phyloP scores from a whole-genome alignment of 176 grass and related monocot species.

The Aegilops longissima region DNA sequence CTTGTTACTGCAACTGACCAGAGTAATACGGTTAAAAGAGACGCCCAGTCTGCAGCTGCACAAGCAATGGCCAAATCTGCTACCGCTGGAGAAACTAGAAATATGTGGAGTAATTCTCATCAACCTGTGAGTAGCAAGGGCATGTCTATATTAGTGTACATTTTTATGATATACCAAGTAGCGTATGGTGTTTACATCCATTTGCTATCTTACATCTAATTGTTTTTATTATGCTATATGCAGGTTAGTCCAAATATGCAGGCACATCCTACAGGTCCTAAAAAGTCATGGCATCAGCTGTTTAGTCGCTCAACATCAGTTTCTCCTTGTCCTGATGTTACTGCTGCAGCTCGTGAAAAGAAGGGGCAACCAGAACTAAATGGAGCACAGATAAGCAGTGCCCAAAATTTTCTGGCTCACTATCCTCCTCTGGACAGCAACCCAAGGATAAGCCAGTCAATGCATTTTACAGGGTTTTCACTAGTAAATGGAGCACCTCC shows the following conservation, averaged over 20 bases:
- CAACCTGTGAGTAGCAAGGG: slow-evolving; percentile 64
- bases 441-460: slow-evolving; percentile 30
- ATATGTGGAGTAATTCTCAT: slow-evolving; percentile 41
- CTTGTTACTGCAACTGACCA: slow-evolving; percentile 43
- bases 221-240: slow-evolving; percentile 36
- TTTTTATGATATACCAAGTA: slow-evolving; percentile 8
- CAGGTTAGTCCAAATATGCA: slow-evolving; percentile 74
- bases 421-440: slow-evolving; percentile 55
- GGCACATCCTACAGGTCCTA: slow-evolving; percentile 43
- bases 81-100: slow-evolving; percentile 59
- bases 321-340: slow-evolving; percentile 59
- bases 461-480: slow-evolving; percentile 50
- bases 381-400: slow-evolving; percentile 42
- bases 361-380: slow-evolving; percentile 41
- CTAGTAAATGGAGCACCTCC: slow-evolving; percentile 31
- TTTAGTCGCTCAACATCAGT: slow-evolving; percentile 66
- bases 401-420: slow-evolving; percentile 42
- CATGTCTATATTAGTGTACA: slow-evolving; percentile 15
- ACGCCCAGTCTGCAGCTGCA: slow-evolving; percentile 42
- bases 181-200: background rate
- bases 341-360: slow-evolving; percentile 30
- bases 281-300: slow-evolving; percentile 87
- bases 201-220: slow-evolving; percentile 28
- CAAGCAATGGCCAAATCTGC: slow-evolving; percentile 37
- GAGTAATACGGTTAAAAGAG: slow-evolving; percentile 57